These are phyloP conservation scores for Usnea hakonensis DNA, from an alignment of 495 filamentous ascomycete genomes.

Conservation along the genomic window DNA sequence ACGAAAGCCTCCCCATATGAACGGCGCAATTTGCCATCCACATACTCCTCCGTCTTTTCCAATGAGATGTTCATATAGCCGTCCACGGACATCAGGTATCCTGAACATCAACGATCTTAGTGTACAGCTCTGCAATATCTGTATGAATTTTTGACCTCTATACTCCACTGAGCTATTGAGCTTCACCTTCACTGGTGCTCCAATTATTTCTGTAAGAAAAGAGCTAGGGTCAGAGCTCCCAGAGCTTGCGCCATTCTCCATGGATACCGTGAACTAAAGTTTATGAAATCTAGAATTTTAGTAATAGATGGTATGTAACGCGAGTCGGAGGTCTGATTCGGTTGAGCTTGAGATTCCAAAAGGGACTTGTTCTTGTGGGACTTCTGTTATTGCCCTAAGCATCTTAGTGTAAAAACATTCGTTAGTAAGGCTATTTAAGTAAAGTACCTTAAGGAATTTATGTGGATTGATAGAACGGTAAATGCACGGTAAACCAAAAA, in stretches of 20 bases:
- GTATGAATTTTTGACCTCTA: conserved; percentile 55
- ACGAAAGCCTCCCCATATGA: conserved; percentile 95
- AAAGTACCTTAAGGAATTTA: no score
- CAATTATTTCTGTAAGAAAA: conserved; percentile 88
- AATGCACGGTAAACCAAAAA: no score
- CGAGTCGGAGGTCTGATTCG: background rate
- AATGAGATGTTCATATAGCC: conserved; percentile 99
- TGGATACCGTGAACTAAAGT: conserved; percentile 24
- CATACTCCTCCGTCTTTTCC: conserved; percentile 87
- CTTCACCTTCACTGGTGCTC: conserved; percentile 85
- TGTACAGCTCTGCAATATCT: background rate
- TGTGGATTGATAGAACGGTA: no score
- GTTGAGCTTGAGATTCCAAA: background rate
- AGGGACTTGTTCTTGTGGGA: no score
- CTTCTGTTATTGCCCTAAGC: no score
- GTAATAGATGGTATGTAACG: background rate
- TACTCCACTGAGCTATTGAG: conserved; percentile 93
- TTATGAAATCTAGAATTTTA: background rate
- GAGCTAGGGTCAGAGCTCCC: conserved; percentile 83
- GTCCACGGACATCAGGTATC: conserved; percentile 48
- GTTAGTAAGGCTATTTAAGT: no score
- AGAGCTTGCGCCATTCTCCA: conserved; percentile 63
- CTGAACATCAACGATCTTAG: background rate
- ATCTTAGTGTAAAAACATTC: no score
- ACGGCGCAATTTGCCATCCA: conserved; percentile 69